Conservation (phyloP, 176 grass and related monocot genomes). For the Bonia amplexicaulis region DNA sequence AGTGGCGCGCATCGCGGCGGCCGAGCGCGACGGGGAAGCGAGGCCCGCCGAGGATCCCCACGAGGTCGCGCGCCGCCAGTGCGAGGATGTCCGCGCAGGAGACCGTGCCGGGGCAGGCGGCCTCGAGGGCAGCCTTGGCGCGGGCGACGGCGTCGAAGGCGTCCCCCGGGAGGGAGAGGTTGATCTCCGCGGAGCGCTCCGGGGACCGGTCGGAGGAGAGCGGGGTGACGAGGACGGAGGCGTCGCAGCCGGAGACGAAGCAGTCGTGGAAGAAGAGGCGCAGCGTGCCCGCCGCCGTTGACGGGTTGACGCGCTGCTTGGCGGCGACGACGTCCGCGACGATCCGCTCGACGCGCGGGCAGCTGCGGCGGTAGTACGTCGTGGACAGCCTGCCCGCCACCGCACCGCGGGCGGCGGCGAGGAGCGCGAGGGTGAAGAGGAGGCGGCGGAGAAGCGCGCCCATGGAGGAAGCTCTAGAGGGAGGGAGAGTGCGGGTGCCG, state of each 20-base stretch:
- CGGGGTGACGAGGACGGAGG: slow-evolving; percentile 63
- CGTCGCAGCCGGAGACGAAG: slow-evolving; percentile 87
- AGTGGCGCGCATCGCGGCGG: slow-evolving; percentile 55
- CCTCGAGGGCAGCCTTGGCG: slow-evolving; percentile 71
- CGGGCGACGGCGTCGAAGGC: slow-evolving; percentile 72
- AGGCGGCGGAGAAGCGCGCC: slow-evolving; percentile 10
- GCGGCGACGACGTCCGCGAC: slow-evolving; percentile 48
- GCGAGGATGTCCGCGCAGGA: slow-evolving; percentile 85
- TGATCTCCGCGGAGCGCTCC: slow-evolving; percentile 80
- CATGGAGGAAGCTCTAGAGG: slow-evolving; percentile 7
- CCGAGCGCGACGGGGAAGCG: slow-evolving; percentile 58
- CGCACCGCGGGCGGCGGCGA: not conserved
- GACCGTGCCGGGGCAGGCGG: slow-evolving; percentile 54
- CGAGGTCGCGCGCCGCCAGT: slow-evolving; percentile 68
- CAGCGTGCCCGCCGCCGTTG: slow-evolving; percentile 73
- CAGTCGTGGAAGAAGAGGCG: slow-evolving; percentile 99
- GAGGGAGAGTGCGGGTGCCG: not conserved
- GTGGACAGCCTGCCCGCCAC: slow-evolving; percentile 30
- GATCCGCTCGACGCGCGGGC: slow-evolving; percentile 65
- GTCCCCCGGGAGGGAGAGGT: slow-evolving; percentile 82
- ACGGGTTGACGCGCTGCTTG: slow-evolving; percentile 78
- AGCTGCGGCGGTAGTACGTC: slow-evolving; percentile 63
- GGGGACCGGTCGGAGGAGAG: slow-evolving; percentile 12
- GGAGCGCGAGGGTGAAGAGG: slow-evolving; percentile 10
- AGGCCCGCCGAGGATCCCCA: slow-evolving; percentile 57